Evolutionary conservation across 2,329 filamentous ascomycete genomes (phyloP).

Genomic region (Dactylellina sp.): DNA sequence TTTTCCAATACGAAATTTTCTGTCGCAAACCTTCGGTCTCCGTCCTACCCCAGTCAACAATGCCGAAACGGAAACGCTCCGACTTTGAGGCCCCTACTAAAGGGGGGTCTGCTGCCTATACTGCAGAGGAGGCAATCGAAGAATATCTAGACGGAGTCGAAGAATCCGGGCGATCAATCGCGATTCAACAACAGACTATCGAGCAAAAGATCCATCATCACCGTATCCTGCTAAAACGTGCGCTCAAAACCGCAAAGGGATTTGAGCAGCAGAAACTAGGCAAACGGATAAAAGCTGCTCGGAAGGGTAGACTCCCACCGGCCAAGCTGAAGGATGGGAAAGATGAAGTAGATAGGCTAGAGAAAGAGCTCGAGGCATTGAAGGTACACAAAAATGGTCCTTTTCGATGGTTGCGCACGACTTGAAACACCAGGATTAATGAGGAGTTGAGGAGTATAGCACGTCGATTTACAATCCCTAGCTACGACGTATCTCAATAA

Average conservation of each 20-base stretch:
- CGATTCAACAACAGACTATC: conserved; percentile 47
- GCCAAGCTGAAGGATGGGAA: conserved; percentile 62
- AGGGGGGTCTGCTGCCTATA: not conserved
- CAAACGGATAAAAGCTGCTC: conserved; percentile 68
- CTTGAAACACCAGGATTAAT: conserved; percentile 6
- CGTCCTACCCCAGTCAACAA: conserved; percentile 6
- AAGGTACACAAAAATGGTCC: conserved; percentile 62
- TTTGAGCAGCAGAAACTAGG: conserved; percentile 80
- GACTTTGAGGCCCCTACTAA: conserved; percentile 28
- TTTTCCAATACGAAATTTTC: not conserved
- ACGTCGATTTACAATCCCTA: conserved; percentile 66
- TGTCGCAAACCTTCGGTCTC: conserved; percentile 8
- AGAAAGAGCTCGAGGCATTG: conserved; percentile 70
- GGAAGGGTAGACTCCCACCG: conserved; percentile 18
- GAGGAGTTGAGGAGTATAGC: conserved; percentile 59
- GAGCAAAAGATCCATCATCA: conserved; percentile 53
- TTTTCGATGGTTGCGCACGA: too few species aligned
- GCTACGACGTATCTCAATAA: conserved; percentile 67
- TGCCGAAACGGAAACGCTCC: conserved; percentile 56
- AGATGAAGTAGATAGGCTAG: conserved; percentile 70
- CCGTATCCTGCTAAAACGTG: conserved; percentile 64
- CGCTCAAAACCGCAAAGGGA: conserved; percentile 78
- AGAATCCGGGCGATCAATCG: conserved; percentile 52
- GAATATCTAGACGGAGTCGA: not conserved
- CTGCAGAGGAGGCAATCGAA: not conserved